phyloP scores from a whole-genome alignment of 2,329 filamentous ascomycete species.

The Emericellopsis atlantica region DNA sequence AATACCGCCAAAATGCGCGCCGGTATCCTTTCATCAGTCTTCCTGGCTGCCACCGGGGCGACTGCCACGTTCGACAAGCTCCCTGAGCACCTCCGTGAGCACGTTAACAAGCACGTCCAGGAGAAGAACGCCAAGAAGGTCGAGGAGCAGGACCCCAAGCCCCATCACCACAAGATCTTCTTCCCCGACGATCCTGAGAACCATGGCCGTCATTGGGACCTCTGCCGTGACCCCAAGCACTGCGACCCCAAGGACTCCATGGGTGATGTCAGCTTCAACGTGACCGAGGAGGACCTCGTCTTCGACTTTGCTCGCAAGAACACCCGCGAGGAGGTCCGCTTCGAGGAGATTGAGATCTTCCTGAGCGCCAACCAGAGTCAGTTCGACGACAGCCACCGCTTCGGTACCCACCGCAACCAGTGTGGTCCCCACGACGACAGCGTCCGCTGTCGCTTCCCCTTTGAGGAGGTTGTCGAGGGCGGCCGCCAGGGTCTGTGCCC shows the following conservation, averaged over 20 bases:
- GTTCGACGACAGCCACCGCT: slow-evolving; percentile 1
- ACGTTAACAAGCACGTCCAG: not conserved
- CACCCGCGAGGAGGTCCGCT: slow-evolving; percentile 1
- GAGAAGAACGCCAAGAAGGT: not conserved
- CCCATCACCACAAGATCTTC: not conserved
- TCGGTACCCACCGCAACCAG: slow-evolving; percentile 1
- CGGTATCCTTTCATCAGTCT: slow-evolving; percentile 1
- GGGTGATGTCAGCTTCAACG: slow-evolving; percentile 3
- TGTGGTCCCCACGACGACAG: not conserved
- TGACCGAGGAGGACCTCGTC: slow-evolving; percentile 3
- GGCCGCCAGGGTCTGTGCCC: slow-evolving; percentile 1
- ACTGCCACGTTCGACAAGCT: not conserved
- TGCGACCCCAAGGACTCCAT: slow-evolving; percentile 1
- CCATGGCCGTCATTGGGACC: slow-evolving; percentile 1
- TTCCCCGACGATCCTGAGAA: slow-evolving; percentile 1
- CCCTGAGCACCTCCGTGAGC: not conserved
- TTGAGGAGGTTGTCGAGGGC: slow-evolving; percentile 1
- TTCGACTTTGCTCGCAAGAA: slow-evolving; percentile 4
- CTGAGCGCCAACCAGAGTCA: not conserved
- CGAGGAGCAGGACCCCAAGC: not conserved
- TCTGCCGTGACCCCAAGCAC: slow-evolving; percentile 2
- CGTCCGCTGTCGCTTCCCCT: slow-evolving; percentile 3
- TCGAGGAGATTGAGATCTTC: slow-evolving; percentile 4
- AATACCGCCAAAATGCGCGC: slow-evolving; percentile 1
- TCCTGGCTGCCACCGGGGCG: not conserved